Percentiles rank a stretch among this genome's conserved stretches.
Evolutionary conservation across 73 alveolate species (phyloP).

Genomic region (Tetrahymena borealis): DNA sequence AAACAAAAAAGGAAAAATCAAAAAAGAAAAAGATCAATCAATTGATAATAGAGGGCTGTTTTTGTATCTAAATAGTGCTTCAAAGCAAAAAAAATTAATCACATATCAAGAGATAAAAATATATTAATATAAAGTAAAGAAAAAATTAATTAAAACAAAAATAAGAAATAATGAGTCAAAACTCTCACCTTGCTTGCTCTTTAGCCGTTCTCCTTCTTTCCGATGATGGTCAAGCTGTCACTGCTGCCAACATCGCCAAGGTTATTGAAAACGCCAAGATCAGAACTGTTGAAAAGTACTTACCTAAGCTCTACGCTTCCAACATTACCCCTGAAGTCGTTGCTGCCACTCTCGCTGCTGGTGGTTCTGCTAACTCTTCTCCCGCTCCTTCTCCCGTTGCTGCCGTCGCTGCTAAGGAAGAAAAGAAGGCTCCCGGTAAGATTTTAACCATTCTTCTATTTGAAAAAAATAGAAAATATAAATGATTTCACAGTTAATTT

Average conservation of each 20-base stretch:
- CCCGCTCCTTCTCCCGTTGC: neutral
- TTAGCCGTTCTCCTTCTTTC: neutral
- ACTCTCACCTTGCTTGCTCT: neutral
- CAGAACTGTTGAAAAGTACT: neutral
- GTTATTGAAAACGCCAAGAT: neutral
- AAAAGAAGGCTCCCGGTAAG: neutral
- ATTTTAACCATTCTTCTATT: neutral
- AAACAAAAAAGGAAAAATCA: neutral
- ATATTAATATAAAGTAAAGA: neutral
- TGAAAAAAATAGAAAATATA: neutral
- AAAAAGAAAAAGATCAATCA: neutral
- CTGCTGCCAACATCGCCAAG: neutral
- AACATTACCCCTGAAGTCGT: neutral
- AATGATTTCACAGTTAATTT: neutral
- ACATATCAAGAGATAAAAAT: neutral
- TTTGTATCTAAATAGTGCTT: neutral
- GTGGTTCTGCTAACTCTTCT: neutral
- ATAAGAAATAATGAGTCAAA: neutral
- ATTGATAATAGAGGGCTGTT: neutral
- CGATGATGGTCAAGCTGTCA: neutral
- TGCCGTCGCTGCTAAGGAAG: neutral
- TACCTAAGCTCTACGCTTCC: neutral
- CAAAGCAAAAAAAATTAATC: neutral
- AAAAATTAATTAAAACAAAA: neutral
- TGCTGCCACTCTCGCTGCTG: neutral